Conservation (phyloP, 2,329 filamentous ascomycete genomes). For the Trichoderma koningii region DNA sequence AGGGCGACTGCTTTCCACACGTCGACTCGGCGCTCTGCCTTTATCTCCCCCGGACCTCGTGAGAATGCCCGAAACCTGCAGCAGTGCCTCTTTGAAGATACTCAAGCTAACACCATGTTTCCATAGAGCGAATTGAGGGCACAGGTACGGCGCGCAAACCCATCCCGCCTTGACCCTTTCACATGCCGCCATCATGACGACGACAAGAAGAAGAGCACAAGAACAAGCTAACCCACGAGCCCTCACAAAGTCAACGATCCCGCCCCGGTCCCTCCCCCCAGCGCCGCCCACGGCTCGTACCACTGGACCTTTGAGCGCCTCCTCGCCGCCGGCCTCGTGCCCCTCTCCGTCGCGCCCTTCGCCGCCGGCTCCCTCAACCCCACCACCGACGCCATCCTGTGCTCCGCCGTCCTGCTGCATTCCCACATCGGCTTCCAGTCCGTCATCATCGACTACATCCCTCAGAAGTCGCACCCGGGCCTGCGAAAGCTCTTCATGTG, state of each 20-base stretch:
- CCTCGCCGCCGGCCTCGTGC: conserved; percentile 78
- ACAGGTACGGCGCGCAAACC: conserved; percentile 57
- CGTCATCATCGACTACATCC: conserved; percentile 89
- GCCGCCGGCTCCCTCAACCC: conserved; percentile 90
- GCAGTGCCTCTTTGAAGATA: too few relatives aligned
- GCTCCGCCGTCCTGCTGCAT: conserved; percentile 81
- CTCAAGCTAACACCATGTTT: neutral
- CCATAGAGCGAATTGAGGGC: conserved; percentile 71
- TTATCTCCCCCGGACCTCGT: conserved; percentile 88
- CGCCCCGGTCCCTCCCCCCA: conserved; percentile 69
- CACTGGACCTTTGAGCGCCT: conserved; percentile 97
- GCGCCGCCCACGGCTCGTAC: conserved; percentile 86
- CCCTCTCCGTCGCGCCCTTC: conserved; percentile 87
- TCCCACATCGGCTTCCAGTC: conserved; percentile 95
- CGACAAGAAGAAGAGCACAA: too few relatives aligned
- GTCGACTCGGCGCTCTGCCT: conserved; percentile 71
- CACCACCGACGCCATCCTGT: conserved; percentile 80
- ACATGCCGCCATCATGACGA: neutral
- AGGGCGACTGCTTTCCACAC: conserved; percentile 84
- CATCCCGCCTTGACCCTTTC: conserved; percentile 11
- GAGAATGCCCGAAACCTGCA: too few relatives aligned
- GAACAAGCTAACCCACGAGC: neutral
- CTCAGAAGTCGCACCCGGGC: conserved; percentile 67
- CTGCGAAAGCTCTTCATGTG: conserved; percentile 70
- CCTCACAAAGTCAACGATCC: conserved; percentile 75